Evolutionary conservation across 805 yeast species (phyloP), one percentile per base, ranked within the genome.

Genomic region (Tetrapisispora phaffii): DNA sequence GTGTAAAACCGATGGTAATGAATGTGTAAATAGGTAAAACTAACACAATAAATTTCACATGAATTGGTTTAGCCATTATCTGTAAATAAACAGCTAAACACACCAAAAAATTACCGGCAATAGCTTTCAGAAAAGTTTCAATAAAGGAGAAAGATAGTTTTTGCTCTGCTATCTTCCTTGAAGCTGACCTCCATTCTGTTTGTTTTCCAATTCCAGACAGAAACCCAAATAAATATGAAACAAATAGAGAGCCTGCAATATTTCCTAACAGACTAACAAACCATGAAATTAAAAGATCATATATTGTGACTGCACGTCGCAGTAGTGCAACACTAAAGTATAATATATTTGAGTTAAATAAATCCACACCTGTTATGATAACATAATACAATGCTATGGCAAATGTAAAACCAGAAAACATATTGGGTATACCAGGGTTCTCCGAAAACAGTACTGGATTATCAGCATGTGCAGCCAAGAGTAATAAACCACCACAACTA

Each of bases 51-150:
- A 81, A 69, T 53, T 82, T 83, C 31, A 85, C 94, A 57, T 85
- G 94, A 9, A 80, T 57, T 0, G 95, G 94, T 56, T 81, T 82
- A 7, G 83, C 84, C 79, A 85, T 75, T 34, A 85, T 66, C 57
- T 85, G 94, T 39, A 85, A 63, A 62, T 82, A 85, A 8, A 84
- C 79, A 1, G 88, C 94, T 24, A 85, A 63, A 44, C 82, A 76
- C 22, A 85, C 94, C 54, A 72, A 81, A 57, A 84, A 85, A 61
- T 85, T 85, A 28, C 93, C 88, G 1, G 83, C 87, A 32, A 82
- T 71, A 8, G 77, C 85, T 54, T 76, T 80, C n/a, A 85, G 50
- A 41, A 85, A 72, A 0, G 82, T 81, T 54, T 84, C 71, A 45
- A 75, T 73, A 56, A 85, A 85, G 0, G 77, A 51, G 43, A 55